phyloP scores from a whole-genome alignment of 345 rosid genomes.

The Orychophragmus violaceus region DNA sequence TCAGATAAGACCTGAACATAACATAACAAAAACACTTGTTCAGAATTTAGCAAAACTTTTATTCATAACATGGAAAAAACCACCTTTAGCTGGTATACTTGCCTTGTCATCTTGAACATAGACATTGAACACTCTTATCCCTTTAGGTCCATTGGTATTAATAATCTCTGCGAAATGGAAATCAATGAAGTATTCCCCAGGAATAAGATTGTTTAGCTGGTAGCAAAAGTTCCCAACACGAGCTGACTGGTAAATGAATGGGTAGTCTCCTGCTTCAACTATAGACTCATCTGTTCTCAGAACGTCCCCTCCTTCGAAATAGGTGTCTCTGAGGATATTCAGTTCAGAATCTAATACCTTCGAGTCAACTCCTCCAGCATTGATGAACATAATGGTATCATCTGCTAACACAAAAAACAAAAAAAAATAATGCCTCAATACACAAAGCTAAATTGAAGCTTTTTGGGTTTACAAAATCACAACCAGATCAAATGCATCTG shows the following conservation, averaged over 20 bases:
- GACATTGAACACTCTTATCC: slow-evolving; percentile 80
- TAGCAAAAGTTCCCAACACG: slow-evolving; percentile 72
- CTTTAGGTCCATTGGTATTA: slow-evolving; percentile 80
- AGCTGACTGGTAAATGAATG: slow-evolving; percentile 66
- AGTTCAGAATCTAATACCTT: slow-evolving; percentile 38
- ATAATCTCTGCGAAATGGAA: slow-evolving; percentile 89
- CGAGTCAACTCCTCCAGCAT: slow-evolving; percentile 61
- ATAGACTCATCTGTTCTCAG: slow-evolving; percentile 66
- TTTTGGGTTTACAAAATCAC: too few species aligned
- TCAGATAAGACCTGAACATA: slow-evolving; percentile 68
- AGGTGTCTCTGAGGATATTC: slow-evolving; percentile 43
- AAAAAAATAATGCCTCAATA: background rate
- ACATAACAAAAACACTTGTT: background rate
- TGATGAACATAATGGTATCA: slow-evolving; percentile 59
- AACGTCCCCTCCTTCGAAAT: slow-evolving; percentile 69
- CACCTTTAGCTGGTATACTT: slow-evolving; percentile 17
- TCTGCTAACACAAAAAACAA: slow-evolving; percentile 36
- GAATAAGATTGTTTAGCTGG: slow-evolving; percentile 41
- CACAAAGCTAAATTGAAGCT: background rate
- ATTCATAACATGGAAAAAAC: background rate
- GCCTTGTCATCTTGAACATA: slow-evolving; percentile 90
- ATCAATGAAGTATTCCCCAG: slow-evolving; percentile 66
- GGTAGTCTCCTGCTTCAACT: slow-evolving; percentile 71
- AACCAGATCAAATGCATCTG: too few species aligned
- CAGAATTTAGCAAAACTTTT: background rate